Percentiles rank a stretch among this genome's conserved stretches.
Evolutionary conservation across 23 red algal species (phyloP).

Genomic region (Gracilariopsis chorda): DNA sequence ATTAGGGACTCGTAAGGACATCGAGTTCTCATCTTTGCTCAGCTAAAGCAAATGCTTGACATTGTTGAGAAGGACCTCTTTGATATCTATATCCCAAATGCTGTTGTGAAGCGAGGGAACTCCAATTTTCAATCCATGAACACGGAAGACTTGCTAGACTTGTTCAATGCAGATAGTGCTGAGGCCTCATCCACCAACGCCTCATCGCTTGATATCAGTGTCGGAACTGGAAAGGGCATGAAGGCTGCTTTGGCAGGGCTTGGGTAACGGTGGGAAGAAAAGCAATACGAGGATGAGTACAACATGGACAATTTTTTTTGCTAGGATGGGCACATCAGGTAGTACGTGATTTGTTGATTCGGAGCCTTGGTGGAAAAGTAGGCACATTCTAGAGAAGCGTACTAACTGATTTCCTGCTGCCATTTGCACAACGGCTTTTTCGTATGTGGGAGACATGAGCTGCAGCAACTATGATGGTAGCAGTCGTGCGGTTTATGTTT

Average conservation of each 20-base stretch:
- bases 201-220: not conserved
- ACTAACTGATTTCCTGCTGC: not conserved
- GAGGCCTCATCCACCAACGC: not conserved
- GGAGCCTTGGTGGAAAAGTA: too few species aligned
- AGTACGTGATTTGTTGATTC: too few species aligned
- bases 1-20: constrained; percentile 57
- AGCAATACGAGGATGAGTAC: constrained; percentile 84
- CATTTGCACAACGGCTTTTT: not conserved
- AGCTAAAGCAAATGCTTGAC: constrained; percentile 90
- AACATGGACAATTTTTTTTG: constrained; percentile 70
- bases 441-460: too few species aligned
- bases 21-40: constrained; percentile 95
- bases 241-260: constrained; percentile 53
- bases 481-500: too few species aligned
- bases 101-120: constrained; percentile 93
- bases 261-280: constrained; percentile 85
- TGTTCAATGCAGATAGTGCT: constrained; percentile 76
- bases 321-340: constrained; percentile 30
- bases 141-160: constrained; percentile 68
- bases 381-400: too few species aligned
- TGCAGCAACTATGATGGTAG: too few species aligned
- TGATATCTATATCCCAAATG: constrained; percentile 56
- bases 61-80: constrained; percentile 91
- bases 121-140: constrained; percentile 81
- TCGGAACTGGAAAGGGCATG: constrained; percentile 49